Conservation (phyloP, 805 yeast genomes). For the Kazachstania bromeliacearum region DNA sequence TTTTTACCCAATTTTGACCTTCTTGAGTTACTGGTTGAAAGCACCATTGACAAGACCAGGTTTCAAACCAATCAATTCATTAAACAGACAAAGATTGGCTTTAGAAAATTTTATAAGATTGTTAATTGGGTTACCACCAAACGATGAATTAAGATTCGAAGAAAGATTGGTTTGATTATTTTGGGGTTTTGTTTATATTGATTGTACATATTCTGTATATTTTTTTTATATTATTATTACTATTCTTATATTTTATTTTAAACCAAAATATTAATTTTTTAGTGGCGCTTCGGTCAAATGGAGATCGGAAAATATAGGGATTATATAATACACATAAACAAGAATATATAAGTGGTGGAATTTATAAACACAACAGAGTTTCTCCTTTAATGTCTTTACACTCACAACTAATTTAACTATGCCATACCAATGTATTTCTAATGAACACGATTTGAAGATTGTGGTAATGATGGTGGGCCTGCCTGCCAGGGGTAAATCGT, state of each 20-base stretch:
- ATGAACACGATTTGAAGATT: conserved; percentile 51
- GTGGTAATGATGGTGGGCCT: conserved; percentile 86
- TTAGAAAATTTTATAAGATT: conserved; percentile 84
- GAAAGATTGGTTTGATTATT: conserved; percentile 44
- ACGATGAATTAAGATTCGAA: conserved; percentile 88
- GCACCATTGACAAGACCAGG: conserved; percentile 93
- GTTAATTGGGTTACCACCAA: conserved; percentile 80
- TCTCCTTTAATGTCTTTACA: too few relatives aligned
- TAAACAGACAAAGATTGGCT: conserved; percentile 90
- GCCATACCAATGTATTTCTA: conserved; percentile 31
- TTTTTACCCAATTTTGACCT: conserved; percentile 77
- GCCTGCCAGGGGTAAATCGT: conserved; percentile 89
- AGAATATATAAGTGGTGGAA: too few relatives aligned
- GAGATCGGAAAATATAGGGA: too few relatives aligned
- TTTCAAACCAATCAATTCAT: conserved; percentile 80
- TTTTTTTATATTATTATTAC: too few relatives aligned
- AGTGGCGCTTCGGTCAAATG: too few relatives aligned
- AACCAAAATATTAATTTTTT: too few relatives aligned
- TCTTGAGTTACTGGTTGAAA: conserved; percentile 90
- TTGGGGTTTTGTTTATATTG: background rate
- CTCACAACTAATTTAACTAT: too few relatives aligned
- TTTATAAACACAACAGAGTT: too few relatives aligned
- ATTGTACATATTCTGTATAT: too few relatives aligned
- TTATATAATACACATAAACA: too few relatives aligned
- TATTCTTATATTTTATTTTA: too few relatives aligned